Percentiles rank a stretch among this genome's conserved stretches.
phyloP scores from a whole-genome alignment of 2,329 filamentous ascomycete species.

The Zalaria obscura region DNA sequence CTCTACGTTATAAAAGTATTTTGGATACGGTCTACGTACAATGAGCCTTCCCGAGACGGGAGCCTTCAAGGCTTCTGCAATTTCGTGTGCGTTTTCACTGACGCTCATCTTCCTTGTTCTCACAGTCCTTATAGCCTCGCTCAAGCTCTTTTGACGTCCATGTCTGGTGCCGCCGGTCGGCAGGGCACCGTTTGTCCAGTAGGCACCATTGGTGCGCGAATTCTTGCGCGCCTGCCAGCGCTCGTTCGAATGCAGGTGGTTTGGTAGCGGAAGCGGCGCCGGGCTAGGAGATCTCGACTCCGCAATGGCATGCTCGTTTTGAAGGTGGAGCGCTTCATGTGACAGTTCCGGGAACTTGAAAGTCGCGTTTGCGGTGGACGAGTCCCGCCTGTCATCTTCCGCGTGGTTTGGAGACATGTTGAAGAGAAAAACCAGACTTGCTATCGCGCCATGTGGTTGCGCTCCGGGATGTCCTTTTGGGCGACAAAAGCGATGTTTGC shows the following conservation, averaged over 20 bases:
- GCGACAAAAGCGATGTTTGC: too few species aligned
- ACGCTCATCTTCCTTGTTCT: constrained; percentile 70
- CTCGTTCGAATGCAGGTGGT: constrained; percentile 27
- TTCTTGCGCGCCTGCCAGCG: constrained; percentile 47
- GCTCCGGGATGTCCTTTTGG: too few species aligned
- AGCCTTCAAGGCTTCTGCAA: constrained; percentile 79
- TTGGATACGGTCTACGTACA: constrained; percentile 37
- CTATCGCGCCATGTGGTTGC: too few species aligned
- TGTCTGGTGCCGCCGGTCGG: constrained; percentile 34
- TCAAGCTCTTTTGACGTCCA: constrained; percentile 69
- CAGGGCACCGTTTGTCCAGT: constrained; percentile 26
- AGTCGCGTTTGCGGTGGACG: constrained; percentile 8
- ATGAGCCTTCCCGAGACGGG: constrained; percentile 80
- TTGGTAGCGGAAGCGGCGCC: constrained; percentile 17
- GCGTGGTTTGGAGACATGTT: too few species aligned
- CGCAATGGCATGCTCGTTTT: constrained; percentile 15
- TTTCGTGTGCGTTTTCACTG: constrained; percentile 83
- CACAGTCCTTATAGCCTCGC: constrained; percentile 76
- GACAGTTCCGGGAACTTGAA: constrained; percentile 33
- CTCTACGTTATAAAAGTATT: constrained; percentile 15
- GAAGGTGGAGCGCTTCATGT: constrained; percentile 24
- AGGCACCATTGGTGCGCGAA: constrained; percentile 15
- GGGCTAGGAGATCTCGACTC: constrained; percentile 14
- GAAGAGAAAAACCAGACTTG: too few species aligned
- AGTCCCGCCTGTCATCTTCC: too few species aligned